These are phyloP conservation scores for Yarrowia bubula DNA, from an alignment of 805 yeast genomes.

Conservation along the genomic window DNA sequence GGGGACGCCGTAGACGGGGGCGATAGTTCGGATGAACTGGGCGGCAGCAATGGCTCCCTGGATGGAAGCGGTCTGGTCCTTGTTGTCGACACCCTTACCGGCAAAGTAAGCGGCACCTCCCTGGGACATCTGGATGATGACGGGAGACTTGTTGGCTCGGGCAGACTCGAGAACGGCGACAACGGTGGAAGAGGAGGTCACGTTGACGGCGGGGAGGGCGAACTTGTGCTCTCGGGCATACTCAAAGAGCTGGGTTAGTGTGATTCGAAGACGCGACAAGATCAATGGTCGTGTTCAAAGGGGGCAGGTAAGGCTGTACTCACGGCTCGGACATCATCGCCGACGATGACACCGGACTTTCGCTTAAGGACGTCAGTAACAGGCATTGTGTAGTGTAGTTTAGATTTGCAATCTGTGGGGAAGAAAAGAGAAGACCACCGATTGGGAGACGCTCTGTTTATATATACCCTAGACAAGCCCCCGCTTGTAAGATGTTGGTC, in stretches of 20 bases:
- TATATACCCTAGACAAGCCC: constrained; percentile 23
- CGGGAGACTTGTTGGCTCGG: constrained; percentile 90
- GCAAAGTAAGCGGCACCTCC: constrained; percentile 99
- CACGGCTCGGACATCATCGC: constrained; percentile 79
- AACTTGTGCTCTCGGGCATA: constrained; percentile 91
- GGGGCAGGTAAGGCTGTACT: constrained; percentile 18
- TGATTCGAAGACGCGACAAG: not conserved
- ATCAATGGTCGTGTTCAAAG: not conserved
- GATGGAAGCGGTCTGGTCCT: constrained; percentile 90
- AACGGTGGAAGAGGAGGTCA: constrained; percentile 95
- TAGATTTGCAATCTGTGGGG: constrained; percentile 24
- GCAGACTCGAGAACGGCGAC: constrained; percentile 98
- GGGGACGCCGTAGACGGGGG: constrained; percentile 95
- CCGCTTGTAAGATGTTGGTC: constrained; percentile 25
- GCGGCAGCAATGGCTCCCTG: constrained; percentile 97
- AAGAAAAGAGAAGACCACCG: not conserved
- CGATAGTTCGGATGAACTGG: constrained; percentile 93
- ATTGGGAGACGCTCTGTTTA: constrained; percentile 22
- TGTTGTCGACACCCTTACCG: constrained; percentile 97
- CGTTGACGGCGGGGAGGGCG: constrained; percentile 98
- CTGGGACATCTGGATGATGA: constrained; percentile 93
- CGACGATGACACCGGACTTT: constrained; percentile 97
- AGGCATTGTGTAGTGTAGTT: constrained; percentile 32
- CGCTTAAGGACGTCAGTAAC: constrained; percentile 66
- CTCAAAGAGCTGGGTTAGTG: constrained; percentile 51